Percentiles rank a stretch among this genome's conserved stretches.
Conservation (phyloP, 352 stramenopile genomes). For the Thalassiosira oceanica region DNA sequence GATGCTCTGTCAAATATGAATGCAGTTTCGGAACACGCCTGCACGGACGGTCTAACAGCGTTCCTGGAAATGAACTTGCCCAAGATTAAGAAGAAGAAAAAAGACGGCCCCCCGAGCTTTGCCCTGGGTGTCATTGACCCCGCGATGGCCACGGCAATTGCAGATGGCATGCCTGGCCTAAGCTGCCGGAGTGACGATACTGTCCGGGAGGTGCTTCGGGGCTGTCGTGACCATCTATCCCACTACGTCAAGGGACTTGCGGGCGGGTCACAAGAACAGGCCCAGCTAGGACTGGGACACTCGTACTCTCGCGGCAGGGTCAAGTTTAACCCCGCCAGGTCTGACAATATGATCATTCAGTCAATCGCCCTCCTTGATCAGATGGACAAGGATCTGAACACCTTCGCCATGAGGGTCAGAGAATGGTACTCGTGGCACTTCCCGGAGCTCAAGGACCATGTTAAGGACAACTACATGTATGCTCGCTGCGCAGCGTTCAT, state of each 20-base stretch:
- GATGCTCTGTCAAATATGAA: conserved; percentile 99
- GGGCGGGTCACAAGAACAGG: conserved; percentile 93
- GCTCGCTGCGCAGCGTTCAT: conserved; percentile 95
- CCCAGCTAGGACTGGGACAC: conserved; percentile 98
- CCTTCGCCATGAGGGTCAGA: conserved; percentile 99
- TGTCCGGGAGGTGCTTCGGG: conserved; percentile 92
- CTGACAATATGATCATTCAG: conserved; percentile 99
- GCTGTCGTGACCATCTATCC: conserved; percentile 94
- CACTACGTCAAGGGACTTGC: conserved; percentile 98
- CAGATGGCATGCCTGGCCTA: conserved; percentile 87
- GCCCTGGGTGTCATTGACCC: conserved; percentile 88
- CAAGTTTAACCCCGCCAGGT: conserved; percentile 99
- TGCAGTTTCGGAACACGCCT: conserved; percentile 87
- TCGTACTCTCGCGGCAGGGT: conserved; percentile 98
- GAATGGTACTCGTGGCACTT: conserved; percentile 94
- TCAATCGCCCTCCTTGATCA: conserved; percentile 99
- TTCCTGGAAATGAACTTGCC: conserved; percentile 99
- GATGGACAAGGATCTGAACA: conserved; percentile 99
- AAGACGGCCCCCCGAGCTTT: conserved; percentile 59
- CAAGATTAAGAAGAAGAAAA: conserved; percentile 90
- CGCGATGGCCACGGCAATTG: conserved; percentile 91
- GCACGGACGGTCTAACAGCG: conserved; percentile 82
- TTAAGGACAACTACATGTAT: conserved; percentile 99
- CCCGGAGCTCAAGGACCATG: conserved; percentile 94
- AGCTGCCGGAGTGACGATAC: conserved; percentile 98